Evolutionary conservation across 805 yeast genomes (phyloP).

Genomic region (Metschnikowia corniflorae): DNA sequence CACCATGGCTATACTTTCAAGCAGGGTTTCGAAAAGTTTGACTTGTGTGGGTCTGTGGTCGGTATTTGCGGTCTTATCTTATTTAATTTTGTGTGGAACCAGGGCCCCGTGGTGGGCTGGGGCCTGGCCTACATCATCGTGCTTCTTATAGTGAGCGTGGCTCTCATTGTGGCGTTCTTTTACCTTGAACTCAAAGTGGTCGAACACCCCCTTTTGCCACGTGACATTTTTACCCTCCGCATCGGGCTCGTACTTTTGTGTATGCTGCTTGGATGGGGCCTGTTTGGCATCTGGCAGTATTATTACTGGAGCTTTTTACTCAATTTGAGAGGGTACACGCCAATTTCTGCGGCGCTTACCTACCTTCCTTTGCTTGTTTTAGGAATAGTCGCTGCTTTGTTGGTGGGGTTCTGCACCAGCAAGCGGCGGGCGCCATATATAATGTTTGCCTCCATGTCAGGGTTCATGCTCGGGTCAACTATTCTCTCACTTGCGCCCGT

Average conservation of each 20-base stretch:
- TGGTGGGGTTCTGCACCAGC: constrained; percentile 47
- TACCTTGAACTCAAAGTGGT: constrained; percentile 45
- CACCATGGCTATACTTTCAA: constrained; percentile 13
- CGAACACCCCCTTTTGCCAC: constrained; percentile 53
- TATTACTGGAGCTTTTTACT: constrained; percentile 53
- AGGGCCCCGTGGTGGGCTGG: constrained; percentile 76
- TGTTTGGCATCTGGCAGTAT: constrained; percentile 72
- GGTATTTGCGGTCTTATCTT: constrained; percentile 61
- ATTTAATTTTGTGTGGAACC: constrained; percentile 69
- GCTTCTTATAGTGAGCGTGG: constrained; percentile 51
- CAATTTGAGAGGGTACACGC: constrained; percentile 46
- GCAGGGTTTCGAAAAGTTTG: constrained; percentile 16
- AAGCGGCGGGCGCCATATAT: constrained; percentile 48
- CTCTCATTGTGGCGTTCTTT: constrained; percentile 39
- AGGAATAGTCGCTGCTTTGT: constrained; percentile 54
- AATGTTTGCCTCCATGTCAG: constrained; percentile 47
- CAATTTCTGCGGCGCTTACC: constrained; percentile 33
- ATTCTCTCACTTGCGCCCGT: constrained; percentile 56
- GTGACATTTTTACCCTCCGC: constrained; percentile 41
- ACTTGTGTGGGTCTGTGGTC: constrained; percentile 43
- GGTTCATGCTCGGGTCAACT: constrained; percentile 52
- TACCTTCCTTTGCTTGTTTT: constrained; percentile 47
- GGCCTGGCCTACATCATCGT: constrained; percentile 52
- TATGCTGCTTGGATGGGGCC: constrained; percentile 68
- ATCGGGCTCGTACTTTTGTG: constrained; percentile 48